Evolutionary conservation across 768 basidiomycete genomes (phyloP), one percentile per base, ranked within the genome.

Genomic region (Jaapia argillacea): DNA sequence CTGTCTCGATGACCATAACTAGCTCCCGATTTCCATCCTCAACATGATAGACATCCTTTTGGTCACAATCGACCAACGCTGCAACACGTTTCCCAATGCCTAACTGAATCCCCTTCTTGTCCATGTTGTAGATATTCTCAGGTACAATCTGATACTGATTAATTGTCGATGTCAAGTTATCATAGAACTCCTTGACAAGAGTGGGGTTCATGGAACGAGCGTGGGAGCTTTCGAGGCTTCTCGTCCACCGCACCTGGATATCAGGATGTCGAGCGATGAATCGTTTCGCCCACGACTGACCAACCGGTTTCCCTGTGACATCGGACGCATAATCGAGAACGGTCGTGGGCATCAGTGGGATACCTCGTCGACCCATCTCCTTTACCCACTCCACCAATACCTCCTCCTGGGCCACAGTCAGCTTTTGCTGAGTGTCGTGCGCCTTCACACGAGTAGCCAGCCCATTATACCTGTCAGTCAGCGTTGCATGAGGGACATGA

Each of bases 351-450:
- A 47, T 46, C 10, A 61, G 10, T 3, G 57, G 59, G 27, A 55
- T 20, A 3, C 52, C 55, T 18, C 46, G 48, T 12, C 36, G 41
- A 2, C 50, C 52, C 33, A 54, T 38, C 6, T 39, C 47, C 26
- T 52, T 51, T 18, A 50, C 49, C 59, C 59, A 61, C 7, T 55
- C 52, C n/a, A 45, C 42, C 7, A 60, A 48, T 20, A 57, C 50
- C 6, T 50, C 41, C 33, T 60, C 59, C 41, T 55, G 48, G 3
- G 55, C 45, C 3, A 35, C 21, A 6, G 49, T 46, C 13, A 60
- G 47, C 6, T 10, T 38, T 21, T 10, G 10, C 21, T 38, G 10
- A 33, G 10, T 10, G 10, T 41, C 48, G 40, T 58, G 58, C 18
- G 48, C 51, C 21, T 37, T 36, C 6, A 6, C 6, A 6, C 46